Conservation (phyloP, 192 early-diverging fungal species). For the Dispira simplex region DNA sequence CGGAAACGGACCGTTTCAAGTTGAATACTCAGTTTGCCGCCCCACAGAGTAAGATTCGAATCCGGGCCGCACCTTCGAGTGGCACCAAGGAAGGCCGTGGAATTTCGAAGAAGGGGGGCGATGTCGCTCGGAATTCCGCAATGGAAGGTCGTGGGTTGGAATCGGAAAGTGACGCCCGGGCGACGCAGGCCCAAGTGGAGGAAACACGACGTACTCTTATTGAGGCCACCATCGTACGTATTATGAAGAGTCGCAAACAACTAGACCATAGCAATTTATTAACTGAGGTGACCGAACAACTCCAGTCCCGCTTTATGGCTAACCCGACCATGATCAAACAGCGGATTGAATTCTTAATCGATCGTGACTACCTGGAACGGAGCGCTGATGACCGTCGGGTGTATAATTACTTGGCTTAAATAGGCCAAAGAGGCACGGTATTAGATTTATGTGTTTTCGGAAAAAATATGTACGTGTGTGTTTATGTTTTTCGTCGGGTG, state of each 20-base stretch:
- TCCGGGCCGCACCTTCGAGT: slow-evolving; percentile 31
- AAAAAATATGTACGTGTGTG: too few species aligned
- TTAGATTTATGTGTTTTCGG: too few species aligned
- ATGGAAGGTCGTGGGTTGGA: slow-evolving; percentile 31
- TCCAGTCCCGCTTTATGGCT: slow-evolving; percentile 67
- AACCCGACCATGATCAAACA: slow-evolving; percentile 81
- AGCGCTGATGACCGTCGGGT: slow-evolving; percentile 32
- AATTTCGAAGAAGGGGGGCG: neutral
- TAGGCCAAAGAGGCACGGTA: neutral
- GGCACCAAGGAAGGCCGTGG: neutral
- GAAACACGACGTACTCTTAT: slow-evolving; percentile 77
- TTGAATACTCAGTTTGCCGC: slow-evolving; percentile 57
- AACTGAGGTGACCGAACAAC: slow-evolving; percentile 64
- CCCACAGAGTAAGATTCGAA: slow-evolving; percentile 76
- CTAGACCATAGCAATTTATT: slow-evolving; percentile 82
- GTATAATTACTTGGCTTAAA: slow-evolving; percentile 30
- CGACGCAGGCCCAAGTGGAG: slow-evolving; percentile 72
- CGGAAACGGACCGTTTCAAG: slow-evolving; percentile 31
- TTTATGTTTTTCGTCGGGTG: too few species aligned
- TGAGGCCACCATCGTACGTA: slow-evolving; percentile 90
- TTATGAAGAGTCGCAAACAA: slow-evolving; percentile 88
- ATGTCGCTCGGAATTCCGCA: neutral
- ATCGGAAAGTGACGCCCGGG: slow-evolving; percentile 57
- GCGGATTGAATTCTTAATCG: slow-evolving; percentile 88
- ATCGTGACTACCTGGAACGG: slow-evolving; percentile 90